These are phyloP conservation scores for Solanum stenotomum DNA, from an alignment of 257 asterid species.

Conservation along the genomic window DNA sequence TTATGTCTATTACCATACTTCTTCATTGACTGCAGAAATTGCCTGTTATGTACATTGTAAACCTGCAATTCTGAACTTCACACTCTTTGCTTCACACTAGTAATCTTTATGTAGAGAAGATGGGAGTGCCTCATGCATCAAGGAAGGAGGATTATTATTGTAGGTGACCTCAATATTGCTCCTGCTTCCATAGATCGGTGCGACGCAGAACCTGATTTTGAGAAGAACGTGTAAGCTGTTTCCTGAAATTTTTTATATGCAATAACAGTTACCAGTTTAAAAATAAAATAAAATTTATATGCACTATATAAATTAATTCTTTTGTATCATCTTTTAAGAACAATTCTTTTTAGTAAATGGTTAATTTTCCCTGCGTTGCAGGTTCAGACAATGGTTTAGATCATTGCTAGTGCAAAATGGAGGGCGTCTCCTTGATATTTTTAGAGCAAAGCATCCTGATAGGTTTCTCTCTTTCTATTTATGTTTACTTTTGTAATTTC, in stretches of 20 bases:
- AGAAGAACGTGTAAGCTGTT: slow-evolving; percentile 67
- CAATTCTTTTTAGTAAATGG: slow-evolving; percentile 2
- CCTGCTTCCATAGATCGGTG: slow-evolving; percentile 80
- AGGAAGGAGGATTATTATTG: slow-evolving; percentile 68
- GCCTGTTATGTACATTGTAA: neutral
- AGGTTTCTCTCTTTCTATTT: slow-evolving; percentile 30
- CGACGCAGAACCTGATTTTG: slow-evolving; percentile 88
- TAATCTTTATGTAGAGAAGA: slow-evolving; percentile 62
- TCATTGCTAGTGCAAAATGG: slow-evolving; percentile 69
- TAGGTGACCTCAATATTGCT: slow-evolving; percentile 94
- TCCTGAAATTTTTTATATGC: neutral
- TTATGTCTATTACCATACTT: neutral
- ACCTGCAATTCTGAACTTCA: slow-evolving; percentile 10
- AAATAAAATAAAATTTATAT: too few relatives aligned
- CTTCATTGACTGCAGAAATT: neutral
- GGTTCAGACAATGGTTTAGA: slow-evolving; percentile 93
- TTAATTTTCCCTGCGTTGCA: slow-evolving; percentile 18
- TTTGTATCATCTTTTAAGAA: neutral
- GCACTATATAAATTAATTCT: slow-evolving; percentile 1
- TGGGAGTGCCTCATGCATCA: slow-evolving; percentile 66
- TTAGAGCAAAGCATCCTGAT: slow-evolving; percentile 73
- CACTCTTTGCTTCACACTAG: slow-evolving; percentile 22
- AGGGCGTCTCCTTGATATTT: slow-evolving; percentile 62
- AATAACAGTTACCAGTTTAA: neutral
- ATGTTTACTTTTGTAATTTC: neutral